Evolutionary conservation across 2,329 filamentous ascomycete genomes (phyloP).

Genomic region (Fusarium coffeatum): DNA sequence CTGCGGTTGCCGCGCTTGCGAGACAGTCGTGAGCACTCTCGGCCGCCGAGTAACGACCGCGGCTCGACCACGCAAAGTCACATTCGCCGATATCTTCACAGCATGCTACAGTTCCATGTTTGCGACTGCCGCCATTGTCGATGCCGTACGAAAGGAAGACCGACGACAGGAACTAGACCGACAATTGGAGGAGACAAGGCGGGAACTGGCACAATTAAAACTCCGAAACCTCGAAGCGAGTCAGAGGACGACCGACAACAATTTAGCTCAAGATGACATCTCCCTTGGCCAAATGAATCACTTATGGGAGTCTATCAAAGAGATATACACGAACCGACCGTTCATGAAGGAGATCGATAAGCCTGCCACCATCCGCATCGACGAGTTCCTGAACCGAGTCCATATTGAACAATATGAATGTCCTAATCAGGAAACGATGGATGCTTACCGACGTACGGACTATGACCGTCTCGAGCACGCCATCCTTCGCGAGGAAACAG

Average conservation of each 20-base stretch:
- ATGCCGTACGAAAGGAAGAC: conserved; percentile 69
- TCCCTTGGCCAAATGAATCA: conserved; percentile 48
- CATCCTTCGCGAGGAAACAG: conserved; percentile 47
- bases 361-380: conserved; percentile 46
- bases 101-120: conserved; percentile 76
- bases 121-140: conserved; percentile 71
- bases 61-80: conserved; percentile 61
- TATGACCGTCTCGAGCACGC: conserved; percentile 49
- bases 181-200: conserved; percentile 66
- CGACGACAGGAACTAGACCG: conserved; percentile 70
- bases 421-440: conserved; percentile 39
- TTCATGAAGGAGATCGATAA: conserved; percentile 53
- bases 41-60: conserved; percentile 63
- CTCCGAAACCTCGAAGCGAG: conserved; percentile 44
- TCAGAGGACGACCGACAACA: conserved; percentile 22
- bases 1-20: conserved; percentile 72
- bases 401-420: conserved; percentile 48
- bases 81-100: conserved; percentile 68
- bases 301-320: conserved; percentile 50
- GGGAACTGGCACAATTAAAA: conserved; percentile 57
- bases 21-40: conserved; percentile 61
- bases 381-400: conserved; percentile 45
- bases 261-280: conserved; percentile 31
- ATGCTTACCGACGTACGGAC: conserved; percentile 39
- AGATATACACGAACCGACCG: conserved; percentile 48